These are phyloP conservation scores for Euphrasia arctica DNA, from an alignment of 305 asterid species.

Conservation along the genomic window DNA sequence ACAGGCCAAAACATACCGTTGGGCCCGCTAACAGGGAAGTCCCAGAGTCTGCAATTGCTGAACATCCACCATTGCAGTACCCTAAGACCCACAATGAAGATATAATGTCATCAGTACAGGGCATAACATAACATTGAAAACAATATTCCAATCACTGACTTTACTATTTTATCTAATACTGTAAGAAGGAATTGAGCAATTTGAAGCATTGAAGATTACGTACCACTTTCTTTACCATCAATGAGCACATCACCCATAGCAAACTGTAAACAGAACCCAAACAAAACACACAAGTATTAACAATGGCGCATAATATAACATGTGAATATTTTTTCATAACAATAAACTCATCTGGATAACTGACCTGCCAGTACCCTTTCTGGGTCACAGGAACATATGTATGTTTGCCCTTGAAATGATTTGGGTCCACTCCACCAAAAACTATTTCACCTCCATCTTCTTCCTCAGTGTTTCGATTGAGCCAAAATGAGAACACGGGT, in stretches of 20 bases:
- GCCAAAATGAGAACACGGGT: constrained; percentile 97
- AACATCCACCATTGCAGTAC: constrained; percentile 75
- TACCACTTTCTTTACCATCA: constrained; percentile 80
- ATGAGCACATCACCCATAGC: constrained; percentile 84
- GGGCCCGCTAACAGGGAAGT: constrained; percentile 97
- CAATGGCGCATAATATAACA: neutral
- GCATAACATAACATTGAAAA: constrained; percentile 5
- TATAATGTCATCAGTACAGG: neutral
- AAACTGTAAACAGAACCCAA: constrained; percentile 36
- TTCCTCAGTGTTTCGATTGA: constrained; percentile 63
- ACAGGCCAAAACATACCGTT: constrained; percentile 42
- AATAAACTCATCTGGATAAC: constrained; percentile 25
- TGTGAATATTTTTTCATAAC: neutral
- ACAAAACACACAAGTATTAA: constrained; percentile 9
- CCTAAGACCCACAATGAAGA: constrained; percentile 35
- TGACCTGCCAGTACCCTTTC: constrained; percentile 98
- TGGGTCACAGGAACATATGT: constrained; percentile 77
- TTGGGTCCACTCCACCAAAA: constrained; percentile 94
- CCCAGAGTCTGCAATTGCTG: constrained; percentile 98
- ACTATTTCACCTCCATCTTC: constrained; percentile 90
- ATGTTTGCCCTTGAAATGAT: constrained; percentile 82
- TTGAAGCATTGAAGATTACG: constrained; percentile 19
- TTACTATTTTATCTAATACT: neutral
- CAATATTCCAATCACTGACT: constrained; percentile 1
- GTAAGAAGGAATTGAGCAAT: constrained; percentile 6